Base-by-base conservation (phyloP, 306 rosid genomes). In the Cicer bijugum region DNA sequence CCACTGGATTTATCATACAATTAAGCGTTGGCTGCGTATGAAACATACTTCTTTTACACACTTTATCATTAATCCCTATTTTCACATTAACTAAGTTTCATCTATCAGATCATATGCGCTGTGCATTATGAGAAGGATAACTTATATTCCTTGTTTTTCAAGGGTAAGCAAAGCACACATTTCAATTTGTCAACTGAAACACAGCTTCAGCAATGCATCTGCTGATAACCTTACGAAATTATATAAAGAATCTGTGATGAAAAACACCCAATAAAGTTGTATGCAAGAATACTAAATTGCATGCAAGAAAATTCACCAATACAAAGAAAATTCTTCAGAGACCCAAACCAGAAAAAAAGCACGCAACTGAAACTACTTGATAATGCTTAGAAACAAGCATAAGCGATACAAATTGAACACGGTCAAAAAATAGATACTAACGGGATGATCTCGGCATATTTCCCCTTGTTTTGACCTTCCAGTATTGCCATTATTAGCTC, bases 381-480 rank as follows among this genome's bases (percentile, higher is more conserved):
- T 5, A 62, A 57, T 12, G 57, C 37, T 17, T 20, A 71, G 42
- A 84, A 68, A 55, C 73, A 81, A 77, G 57, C 53, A 77, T n/a
- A 61, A 45, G 45, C 52, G 69, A 63, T 12, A 23, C 65, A 62
- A 45, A 14, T 23, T 9, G 43, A 68, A 9, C 14, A 42, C 51
- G 14, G 4, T 1, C 1, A 7, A 61, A 62, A 69, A 33, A 35
- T 11, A 33, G 52, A 43, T 63, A 88, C 90, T 82, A 23, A 88
- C 90, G 42, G 80, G 19, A 75, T 76, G 9, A 67, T 50, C 14
- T 86, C 90, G 8, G 67, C 20, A 12, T 51, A 59, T 51, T 73
- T 86, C 67, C 87, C 90, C 69, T 45, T 57, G n/a, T 74, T 88
- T 73, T 84, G 86, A 19, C 67, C 16, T 47, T 84, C 87, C 82